phyloP scores from a whole-genome alignment of 768 basidiomycete genomes.

The Hortiboletus flavorubellus region DNA sequence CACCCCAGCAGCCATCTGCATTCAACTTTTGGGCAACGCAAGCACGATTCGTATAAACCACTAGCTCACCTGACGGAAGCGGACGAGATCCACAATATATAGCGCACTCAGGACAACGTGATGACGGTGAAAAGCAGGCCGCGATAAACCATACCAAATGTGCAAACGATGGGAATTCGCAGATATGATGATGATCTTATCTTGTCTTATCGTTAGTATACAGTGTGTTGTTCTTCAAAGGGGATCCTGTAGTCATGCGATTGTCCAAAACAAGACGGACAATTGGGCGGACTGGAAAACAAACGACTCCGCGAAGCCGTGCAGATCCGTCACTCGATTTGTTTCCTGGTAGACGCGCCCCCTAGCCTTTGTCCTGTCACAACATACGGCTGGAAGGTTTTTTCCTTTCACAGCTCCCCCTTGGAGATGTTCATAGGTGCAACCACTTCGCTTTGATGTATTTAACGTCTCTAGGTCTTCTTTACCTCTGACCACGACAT shows the following conservation, averaged over 20 bases:
- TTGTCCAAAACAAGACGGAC: conserved; percentile 15
- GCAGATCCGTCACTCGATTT: conserved; percentile 10
- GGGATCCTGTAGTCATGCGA: not conserved
- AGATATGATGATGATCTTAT: too few species aligned
- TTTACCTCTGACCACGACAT: conserved; percentile 23
- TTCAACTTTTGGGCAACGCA: not conserved
- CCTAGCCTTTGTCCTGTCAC: conserved; percentile 20
- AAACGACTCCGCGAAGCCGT: conserved; percentile 19
- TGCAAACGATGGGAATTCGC: too few species aligned
- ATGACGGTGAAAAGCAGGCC: not conserved
- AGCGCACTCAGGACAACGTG: conserved; percentile 61
- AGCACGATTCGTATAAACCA: not conserved
- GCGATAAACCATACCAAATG: conserved; percentile 45
- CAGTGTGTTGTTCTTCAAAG: conserved; percentile 7
- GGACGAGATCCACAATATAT: conserved; percentile 92
- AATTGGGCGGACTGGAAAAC: conserved; percentile 27
- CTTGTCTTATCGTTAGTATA: too few species aligned
- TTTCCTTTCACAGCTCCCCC: conserved; percentile 19
- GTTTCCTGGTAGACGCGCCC: conserved; percentile 3
- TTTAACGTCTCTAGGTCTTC: not conserved
- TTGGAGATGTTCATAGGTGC: conserved; percentile 5
- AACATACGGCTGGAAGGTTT: conserved; percentile 8
- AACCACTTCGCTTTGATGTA: conserved; percentile 6
- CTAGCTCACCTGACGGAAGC: conserved; percentile 77
- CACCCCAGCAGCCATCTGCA: conserved; percentile 57